Conservation (phyloP, 805 yeast genomes). For the fission yeast (Schizosaccharomyces pombe) region DNA sequence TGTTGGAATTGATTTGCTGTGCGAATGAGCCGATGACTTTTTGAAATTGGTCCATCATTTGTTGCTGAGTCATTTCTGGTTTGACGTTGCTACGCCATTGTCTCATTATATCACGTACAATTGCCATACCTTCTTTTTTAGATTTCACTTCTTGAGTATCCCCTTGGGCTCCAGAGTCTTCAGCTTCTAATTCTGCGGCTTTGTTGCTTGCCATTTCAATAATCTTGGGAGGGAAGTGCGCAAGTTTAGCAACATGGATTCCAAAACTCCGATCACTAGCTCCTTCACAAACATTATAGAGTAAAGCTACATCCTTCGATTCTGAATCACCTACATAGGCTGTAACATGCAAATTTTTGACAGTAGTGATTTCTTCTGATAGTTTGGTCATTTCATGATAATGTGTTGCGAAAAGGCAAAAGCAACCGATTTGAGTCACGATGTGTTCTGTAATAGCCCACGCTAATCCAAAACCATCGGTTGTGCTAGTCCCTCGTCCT, state of each 20-base stretch:
- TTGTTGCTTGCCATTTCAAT: conserved; percentile 88
- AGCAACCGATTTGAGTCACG: conserved; percentile 44
- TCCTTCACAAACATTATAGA: conserved; percentile 92
- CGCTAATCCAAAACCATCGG: conserved; percentile 94
- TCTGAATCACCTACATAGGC: conserved; percentile 46
- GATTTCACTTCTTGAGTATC: conserved; percentile 24
- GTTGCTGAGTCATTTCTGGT: not conserved
- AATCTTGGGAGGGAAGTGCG: conserved; percentile 74
- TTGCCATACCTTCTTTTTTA: not conserved
- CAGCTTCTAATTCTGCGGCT: conserved; percentile 61
- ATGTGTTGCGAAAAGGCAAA: conserved; percentile 86
- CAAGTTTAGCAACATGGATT: conserved; percentile 90
- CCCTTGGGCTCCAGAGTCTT: conserved; percentile 18
- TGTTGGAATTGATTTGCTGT: no score
- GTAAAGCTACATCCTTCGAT: conserved; percentile 26
- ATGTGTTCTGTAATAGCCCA: conserved; percentile 87
- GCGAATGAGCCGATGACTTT: not conserved
- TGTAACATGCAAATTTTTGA: conserved; percentile 70
- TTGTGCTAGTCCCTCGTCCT: conserved; percentile 83
- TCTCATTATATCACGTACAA: not conserved
- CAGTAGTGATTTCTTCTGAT: conserved; percentile 33
- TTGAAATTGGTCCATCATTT: not conserved
- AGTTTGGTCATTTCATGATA: conserved; percentile 84
- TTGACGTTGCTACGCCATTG: not conserved
- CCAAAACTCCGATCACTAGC: conserved; percentile 90